Percentiles rank a stretch among this genome's conserved stretches.
Evolutionary conservation across 169 alveolate genomes (phyloP).

Genomic region (Ichthyophthirius multifiliis): DNA sequence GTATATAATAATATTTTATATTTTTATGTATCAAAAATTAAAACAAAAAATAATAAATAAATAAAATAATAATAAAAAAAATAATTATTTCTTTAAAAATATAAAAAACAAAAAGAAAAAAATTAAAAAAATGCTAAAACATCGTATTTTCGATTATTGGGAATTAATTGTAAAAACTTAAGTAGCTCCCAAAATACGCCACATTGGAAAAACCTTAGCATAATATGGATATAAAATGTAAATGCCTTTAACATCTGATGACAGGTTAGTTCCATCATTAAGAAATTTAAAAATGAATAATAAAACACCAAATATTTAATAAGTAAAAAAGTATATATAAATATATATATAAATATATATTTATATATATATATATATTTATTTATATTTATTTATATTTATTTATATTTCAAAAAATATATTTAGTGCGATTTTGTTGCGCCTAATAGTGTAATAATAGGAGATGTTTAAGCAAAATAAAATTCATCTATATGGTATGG

Average conservation of each 20-base stretch:
- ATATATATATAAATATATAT: too few relatives aligned
- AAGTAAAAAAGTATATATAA: background rate
- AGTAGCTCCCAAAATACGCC: too few relatives aligned
- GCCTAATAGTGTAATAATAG: conserved; percentile 35
- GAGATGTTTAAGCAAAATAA: conserved; percentile 26
- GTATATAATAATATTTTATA: too few relatives aligned
- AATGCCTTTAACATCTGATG: conserved; percentile 28
- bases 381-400: background rate
- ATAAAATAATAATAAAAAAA: too few relatives aligned
- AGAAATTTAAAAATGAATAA: background rate
- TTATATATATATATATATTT: too few relatives aligned
- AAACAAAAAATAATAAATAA: too few relatives aligned
- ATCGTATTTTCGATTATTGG: too few relatives aligned
- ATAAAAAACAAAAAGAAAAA: too few relatives aligned
- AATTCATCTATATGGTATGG: conserved; percentile 44
- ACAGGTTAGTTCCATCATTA: conserved; percentile 36
- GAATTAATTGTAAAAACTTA: too few relatives aligned
- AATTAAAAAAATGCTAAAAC: too few relatives aligned
- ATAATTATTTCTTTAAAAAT: too few relatives aligned
- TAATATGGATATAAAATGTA: conserved; percentile 6
- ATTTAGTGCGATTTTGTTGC: conserved; percentile 32
- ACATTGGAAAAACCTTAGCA: conserved; percentile 20
- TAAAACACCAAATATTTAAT: conserved; percentile 7
- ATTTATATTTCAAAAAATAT: background rate
- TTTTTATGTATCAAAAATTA: too few relatives aligned